Percentiles rank a stretch among this genome's conserved stretches.
Evolutionary conservation across 2,329 filamentous ascomycete species (phyloP).

Genomic region (Aspergillus phoenicis): DNA sequence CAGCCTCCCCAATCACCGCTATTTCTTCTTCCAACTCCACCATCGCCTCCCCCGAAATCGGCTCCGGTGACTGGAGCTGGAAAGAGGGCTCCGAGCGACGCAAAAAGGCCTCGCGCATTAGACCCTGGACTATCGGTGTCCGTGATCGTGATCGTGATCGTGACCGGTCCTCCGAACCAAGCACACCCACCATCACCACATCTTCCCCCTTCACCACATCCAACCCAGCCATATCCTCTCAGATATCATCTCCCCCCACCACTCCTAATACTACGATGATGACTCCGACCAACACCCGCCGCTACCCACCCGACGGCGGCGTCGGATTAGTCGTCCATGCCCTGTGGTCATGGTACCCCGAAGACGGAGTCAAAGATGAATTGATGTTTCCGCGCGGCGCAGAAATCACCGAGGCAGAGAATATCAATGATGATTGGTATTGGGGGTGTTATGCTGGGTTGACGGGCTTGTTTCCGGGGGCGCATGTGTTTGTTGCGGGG

Average conservation of each 20-base stretch:
- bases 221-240: constrained; percentile 2
- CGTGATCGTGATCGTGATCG: constrained; percentile 12
- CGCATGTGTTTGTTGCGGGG: constrained; percentile 64
- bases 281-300: constrained; percentile 15
- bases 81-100: constrained; percentile 43
- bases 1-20: constrained; percentile 10
- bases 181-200: constrained; percentile 20
- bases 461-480: constrained; percentile 77
- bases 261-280: too few species aligned
- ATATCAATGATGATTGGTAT: constrained; percentile 90
- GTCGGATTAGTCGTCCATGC: constrained; percentile 66
- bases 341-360: constrained; percentile 77
- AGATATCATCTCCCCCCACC: constrained; percentile 8
- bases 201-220: constrained; percentile 62
- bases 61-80: constrained; percentile 46
- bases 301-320: constrained; percentile 76
- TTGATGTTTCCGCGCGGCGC: constrained; percentile 81
- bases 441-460: constrained; percentile 82
- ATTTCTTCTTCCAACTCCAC: constrained; percentile 26
- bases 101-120: constrained; percentile 41
- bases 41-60: constrained; percentile 30
- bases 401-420: constrained; percentile 78
- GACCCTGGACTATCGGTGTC: constrained; percentile 19
- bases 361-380: constrained; percentile 63
- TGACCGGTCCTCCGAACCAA: constrained; percentile 18